A percentile compares a stretch with the other conserved stretches of the same genome.
phyloP scores from a whole-genome alignment of 202 grass and related monocot species.

The Brachypodium distachyon region DNA sequence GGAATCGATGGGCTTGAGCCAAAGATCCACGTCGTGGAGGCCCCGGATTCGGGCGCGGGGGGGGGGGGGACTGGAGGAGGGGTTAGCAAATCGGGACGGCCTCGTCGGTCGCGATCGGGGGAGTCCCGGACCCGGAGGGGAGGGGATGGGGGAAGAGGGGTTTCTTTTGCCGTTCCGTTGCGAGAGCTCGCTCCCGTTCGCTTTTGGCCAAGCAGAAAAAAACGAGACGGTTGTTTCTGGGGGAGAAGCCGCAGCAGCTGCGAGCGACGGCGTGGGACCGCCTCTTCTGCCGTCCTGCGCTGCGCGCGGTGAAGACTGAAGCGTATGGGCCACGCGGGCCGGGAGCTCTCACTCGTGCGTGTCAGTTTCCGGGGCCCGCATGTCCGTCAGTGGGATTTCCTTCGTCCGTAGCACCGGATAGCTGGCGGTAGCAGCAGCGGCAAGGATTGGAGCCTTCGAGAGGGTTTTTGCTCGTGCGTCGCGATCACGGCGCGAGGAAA shows the following conservation, averaged over 20 bases:
- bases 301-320: no score
- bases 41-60: not conserved
- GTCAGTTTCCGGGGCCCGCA: not conserved
- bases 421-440: no score
- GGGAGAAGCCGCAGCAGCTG: not conserved
- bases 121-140: no score
- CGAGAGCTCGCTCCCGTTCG: no score
- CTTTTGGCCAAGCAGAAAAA: not conserved
- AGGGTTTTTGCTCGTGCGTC: not conserved
- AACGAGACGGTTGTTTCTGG: not conserved
- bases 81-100: not conserved
- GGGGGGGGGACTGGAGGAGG: not conserved
- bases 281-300: no score
- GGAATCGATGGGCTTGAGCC: not conserved
- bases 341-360: no score
- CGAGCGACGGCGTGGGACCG: not conserved
- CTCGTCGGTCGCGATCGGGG: not conserved
- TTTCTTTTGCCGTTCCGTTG: not conserved
- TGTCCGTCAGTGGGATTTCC: not conserved
- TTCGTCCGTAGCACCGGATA: not conserved
- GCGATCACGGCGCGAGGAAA: not conserved
- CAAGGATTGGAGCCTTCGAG: no score
- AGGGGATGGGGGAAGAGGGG: not conserved
- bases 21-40: no score
- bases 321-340: no score